These are phyloP conservation scores for Nicotiana sylvestris DNA, from an alignment of 257 asterid species.

Conservation along the genomic window DNA sequence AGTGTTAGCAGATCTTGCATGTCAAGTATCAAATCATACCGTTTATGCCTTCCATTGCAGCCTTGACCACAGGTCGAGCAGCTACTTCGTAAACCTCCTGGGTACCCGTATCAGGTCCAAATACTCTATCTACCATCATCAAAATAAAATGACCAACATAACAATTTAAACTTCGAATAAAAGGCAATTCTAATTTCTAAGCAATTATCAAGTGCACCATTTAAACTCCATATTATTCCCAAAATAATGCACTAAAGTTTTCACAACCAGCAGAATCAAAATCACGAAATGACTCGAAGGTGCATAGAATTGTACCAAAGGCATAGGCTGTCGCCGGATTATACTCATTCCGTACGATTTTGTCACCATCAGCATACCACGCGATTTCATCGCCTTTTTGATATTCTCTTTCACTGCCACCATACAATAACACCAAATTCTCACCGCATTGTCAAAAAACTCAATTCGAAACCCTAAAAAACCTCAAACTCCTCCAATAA, in stretches of 20 bases:
- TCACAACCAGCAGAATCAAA: conserved; percentile 10
- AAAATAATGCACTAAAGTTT: background rate
- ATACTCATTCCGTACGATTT: conserved; percentile 79
- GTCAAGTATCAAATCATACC: conserved; percentile 41
- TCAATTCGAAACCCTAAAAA: conserved; percentile 31
- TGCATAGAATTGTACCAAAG: conserved; percentile 50
- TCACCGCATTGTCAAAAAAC: conserved; percentile 6
- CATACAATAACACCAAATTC: conserved; percentile 24
- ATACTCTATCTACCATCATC: conserved; percentile 66
- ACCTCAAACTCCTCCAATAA: conserved; percentile 14
- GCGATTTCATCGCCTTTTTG: conserved; percentile 91
- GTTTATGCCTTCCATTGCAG: conserved; percentile 97
- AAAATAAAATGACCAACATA: background rate
- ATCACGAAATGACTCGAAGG: background rate
- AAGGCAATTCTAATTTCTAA: background rate
- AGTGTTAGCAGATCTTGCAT: background rate
- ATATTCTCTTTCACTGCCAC: conserved; percentile 84
- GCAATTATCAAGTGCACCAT: background rate
- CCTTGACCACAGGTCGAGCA: conserved; percentile 93
- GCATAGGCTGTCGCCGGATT: conserved; percentile 85
- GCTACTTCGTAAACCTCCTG: conserved; percentile 96
- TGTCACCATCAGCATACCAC: conserved; percentile 86
- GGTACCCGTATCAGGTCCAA: conserved; percentile 72
- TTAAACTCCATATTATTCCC: background rate
- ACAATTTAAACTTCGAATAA: background rate